These are phyloP conservation scores for Amauroascus verrucosus DNA, from an alignment of 2,329 filamentous ascomycete species.

Conservation along the genomic window DNA sequence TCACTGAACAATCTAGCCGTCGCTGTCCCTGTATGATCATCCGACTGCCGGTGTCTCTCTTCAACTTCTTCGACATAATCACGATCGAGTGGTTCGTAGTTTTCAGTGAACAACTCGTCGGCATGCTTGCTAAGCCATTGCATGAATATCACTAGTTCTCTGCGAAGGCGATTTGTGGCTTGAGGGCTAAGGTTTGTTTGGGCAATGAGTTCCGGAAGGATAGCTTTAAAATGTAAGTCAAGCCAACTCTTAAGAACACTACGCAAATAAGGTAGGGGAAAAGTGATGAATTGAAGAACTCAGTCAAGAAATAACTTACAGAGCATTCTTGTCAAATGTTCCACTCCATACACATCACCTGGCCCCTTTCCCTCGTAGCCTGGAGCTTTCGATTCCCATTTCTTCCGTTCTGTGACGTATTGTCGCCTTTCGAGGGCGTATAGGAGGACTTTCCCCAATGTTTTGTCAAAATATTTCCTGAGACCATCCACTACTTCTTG, in stretches of 20 bases:
- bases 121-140: constrained; percentile 73
- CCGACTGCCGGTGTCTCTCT: constrained; percentile 4
- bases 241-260: constrained; percentile 6
- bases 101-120: constrained; percentile 57
- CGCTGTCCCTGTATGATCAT: constrained; percentile 24
- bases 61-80: constrained; percentile 31
- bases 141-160: constrained; percentile 79
- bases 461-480: constrained; percentile 88
- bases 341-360: constrained; percentile 79
- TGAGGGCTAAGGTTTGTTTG: constrained; percentile 98
- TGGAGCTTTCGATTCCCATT: constrained; percentile 53
- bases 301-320: constrained; percentile 46
- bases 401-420: constrained; percentile 65
- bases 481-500: constrained; percentile 81
- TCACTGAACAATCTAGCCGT: constrained; percentile 24
- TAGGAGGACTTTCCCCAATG: constrained; percentile 74
- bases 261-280: background rate
- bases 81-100: constrained; percentile 35
- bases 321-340: constrained; percentile 80
- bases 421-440: constrained; percentile 92
- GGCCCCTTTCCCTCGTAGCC: constrained; percentile 60
- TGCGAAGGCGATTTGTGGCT: constrained; percentile 74
- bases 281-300: background rate
- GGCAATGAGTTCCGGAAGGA: constrained; percentile 82
- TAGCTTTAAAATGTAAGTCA: constrained; percentile 47